These are phyloP conservation scores for Trichomonascaceae sp. DNA, from an alignment of 1,139 yeast genomes.

Conservation along the genomic window DNA sequence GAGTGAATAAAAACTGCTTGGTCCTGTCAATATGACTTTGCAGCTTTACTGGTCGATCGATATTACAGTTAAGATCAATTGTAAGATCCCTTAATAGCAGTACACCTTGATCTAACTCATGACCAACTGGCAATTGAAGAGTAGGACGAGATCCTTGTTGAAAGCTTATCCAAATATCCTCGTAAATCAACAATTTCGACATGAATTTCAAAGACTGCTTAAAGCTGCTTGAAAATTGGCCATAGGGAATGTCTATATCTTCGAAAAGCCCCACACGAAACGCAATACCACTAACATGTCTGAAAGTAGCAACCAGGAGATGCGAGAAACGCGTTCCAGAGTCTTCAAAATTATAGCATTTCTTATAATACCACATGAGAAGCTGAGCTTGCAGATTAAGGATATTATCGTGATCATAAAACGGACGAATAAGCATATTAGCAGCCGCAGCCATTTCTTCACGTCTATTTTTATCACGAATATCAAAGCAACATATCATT, in stretches of 20 bases:
- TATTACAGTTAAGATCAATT: not conserved
- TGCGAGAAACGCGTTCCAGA: not conserved
- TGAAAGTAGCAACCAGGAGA: not conserved
- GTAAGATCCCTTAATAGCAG: not conserved
- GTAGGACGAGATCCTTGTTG: slow-evolving; percentile 1
- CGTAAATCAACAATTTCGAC: not conserved
- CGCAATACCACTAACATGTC: not conserved
- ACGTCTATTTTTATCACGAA: not conserved
- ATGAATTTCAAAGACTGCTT: not conserved
- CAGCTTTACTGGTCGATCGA: not conserved
- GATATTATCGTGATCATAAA: not conserved
- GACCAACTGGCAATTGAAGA: not conserved
- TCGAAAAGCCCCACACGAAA: not conserved
- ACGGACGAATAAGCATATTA: not conserved
- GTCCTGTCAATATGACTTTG: not conserved
- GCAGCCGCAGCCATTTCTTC: not conserved
- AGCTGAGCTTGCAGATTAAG: not conserved
- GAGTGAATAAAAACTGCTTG: not conserved
- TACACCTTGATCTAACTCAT: not conserved
- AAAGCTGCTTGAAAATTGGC: not conserved
- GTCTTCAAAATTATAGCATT: not conserved
- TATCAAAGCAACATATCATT: not conserved
- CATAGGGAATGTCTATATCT: not conserved
- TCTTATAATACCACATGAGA: not conserved
- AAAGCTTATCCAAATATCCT: slow-evolving; percentile 3